Evolutionary conservation across 1,284 basidiomycete species (phyloP).

Genomic region (Cystobasidium slooffiae): DNA sequence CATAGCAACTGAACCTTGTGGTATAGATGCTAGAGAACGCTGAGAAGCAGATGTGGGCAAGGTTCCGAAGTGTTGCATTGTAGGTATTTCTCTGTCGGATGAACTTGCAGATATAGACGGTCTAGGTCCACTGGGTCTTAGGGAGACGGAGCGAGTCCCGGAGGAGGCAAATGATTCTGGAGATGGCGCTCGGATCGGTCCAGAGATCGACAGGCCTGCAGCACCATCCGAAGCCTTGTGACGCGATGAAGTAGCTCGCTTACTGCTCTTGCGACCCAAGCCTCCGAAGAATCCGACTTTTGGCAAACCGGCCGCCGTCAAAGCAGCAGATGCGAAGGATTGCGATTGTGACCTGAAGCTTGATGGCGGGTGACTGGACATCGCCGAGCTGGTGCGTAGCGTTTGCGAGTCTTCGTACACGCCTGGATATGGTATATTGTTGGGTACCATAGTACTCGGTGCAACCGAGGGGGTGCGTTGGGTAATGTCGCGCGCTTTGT

Average conservation of each 20-base stretch:
- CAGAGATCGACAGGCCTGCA: slow-evolving; percentile 25
- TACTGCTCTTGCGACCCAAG: slow-evolving; percentile 34
- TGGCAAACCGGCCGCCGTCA: slow-evolving; percentile 38
- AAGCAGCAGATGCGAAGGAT: slow-evolving; percentile 28
- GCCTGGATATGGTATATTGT: slow-evolving; percentile 40
- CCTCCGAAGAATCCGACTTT: slow-evolving; percentile 38
- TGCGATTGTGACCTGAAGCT: slow-evolving; percentile 5
- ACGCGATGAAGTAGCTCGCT: slow-evolving; percentile 13
- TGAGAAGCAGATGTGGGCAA: slow-evolving; percentile 25
- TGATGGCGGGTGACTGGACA: slow-evolving; percentile 20
- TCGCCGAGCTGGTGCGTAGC: slow-evolving; percentile 15
- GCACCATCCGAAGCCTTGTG: slow-evolving; percentile 7
- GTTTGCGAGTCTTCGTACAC: slow-evolving; percentile 35
- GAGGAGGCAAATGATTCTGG: not conserved
- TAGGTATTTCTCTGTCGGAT: slow-evolving; percentile 2
- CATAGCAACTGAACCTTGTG: not conserved
- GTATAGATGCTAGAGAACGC: slow-evolving; percentile 12
- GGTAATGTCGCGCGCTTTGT: slow-evolving; percentile 14
- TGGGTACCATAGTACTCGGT: slow-evolving; percentile 42
- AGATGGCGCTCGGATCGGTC: slow-evolving; percentile 27
- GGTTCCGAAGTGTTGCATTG: slow-evolving; percentile 1
- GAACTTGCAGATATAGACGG: slow-evolving; percentile 29
- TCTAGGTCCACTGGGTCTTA: slow-evolving; percentile 26
- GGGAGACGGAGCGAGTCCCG: not conserved
- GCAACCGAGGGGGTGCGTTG: slow-evolving; percentile 40